Percentiles rank a stretch among this genome's conserved stretches.
Conservation (phyloP, 768 basidiomycete species). For the Macrolepiota fuliginosa region DNA sequence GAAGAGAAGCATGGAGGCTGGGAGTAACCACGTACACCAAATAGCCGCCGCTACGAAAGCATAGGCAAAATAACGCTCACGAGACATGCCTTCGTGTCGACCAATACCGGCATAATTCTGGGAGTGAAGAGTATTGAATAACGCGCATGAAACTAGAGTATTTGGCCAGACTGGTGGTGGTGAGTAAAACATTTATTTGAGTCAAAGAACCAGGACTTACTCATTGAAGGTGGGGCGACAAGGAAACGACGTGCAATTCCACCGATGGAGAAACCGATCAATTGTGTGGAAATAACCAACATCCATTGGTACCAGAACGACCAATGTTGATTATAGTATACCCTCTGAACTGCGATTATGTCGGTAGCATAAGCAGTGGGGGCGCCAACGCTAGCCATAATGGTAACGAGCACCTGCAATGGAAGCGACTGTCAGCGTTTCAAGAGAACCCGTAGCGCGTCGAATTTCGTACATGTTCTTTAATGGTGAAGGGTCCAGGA, state of each 20-base stretch:
- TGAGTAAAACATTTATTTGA: neutral
- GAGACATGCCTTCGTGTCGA: conserved; percentile 46
- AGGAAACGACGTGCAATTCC: conserved; percentile 63
- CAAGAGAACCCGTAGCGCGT: conserved; percentile 2
- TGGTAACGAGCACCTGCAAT: conserved; percentile 56
- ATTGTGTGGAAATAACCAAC: conserved; percentile 68
- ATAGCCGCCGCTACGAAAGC: conserved; percentile 45
- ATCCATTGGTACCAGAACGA: conserved; percentile 59
- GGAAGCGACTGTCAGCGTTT: conserved; percentile 9
- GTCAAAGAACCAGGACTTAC: conserved; percentile 26
- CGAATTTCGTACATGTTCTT: conserved; percentile 45
- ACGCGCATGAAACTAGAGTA: conserved; percentile 64
- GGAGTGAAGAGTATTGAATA: conserved; percentile 75
- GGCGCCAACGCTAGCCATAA: conserved; percentile 60
- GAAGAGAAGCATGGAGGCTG: neutral
- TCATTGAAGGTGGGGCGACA: conserved; percentile 65
- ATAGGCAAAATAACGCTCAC: conserved; percentile 59
- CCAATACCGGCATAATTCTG: conserved; percentile 56
- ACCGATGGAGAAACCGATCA: conserved; percentile 58
- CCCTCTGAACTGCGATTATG: conserved; percentile 69
- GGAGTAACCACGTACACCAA: conserved; percentile 38
- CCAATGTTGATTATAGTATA: conserved; percentile 60
- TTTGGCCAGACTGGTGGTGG: conserved; percentile 66
- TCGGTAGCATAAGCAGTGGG: conserved; percentile 65
- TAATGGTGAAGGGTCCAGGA: conserved; percentile 75